Evolutionary conservation across 2,329 filamentous ascomycete genomes (phyloP), one percentile per base, ranked within the genome.

Genomic region (Fusarium vanettenii): DNA sequence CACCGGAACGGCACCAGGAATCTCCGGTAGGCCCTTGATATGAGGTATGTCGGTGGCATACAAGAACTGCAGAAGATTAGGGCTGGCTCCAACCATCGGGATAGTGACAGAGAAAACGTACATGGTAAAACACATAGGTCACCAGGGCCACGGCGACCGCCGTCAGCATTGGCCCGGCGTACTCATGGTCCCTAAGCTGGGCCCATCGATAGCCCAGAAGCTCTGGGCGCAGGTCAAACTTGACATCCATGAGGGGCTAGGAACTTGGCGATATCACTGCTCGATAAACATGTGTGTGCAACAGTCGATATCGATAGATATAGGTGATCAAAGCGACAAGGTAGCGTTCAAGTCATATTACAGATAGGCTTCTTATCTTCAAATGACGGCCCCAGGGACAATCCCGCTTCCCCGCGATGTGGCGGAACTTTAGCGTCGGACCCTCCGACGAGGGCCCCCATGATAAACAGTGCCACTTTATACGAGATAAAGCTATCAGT

Each of bases 11-110:
- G 52, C 52, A 0, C 90, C 90, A 0, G 90, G 89, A 37, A 91
- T 86, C 76, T 91, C 89, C 2, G 89, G 89, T 2, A 92, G 81
- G 18, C 86, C 86, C 76, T 91, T 90, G 80, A 92, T 90, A 77
- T 89, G 89, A 6, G 89, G 87, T 0, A 86, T 81, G 75, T 92
- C 89, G 5, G 90, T 91, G n/a, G 52, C 52, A 5, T 31, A 56
- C 52, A 56, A 82, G 82, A 68, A 87, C 87, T 69, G 18, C 20
- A 45, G 25, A 45, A 16, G 13, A 45, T 45, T 7, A 45, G 43
- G 43, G 43, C 43, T 20, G 43, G 20, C 43, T 45, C 7, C 13
- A 45, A 45, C 20, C 20, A 22, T 45, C 7, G 43, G 43, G 20
- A 20, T 25, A 22, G 20, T 16, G 20, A 45, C 41, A 14, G 43